Conservation (phyloP, 345 rosid genomes). For the Salix purpurea region DNA sequence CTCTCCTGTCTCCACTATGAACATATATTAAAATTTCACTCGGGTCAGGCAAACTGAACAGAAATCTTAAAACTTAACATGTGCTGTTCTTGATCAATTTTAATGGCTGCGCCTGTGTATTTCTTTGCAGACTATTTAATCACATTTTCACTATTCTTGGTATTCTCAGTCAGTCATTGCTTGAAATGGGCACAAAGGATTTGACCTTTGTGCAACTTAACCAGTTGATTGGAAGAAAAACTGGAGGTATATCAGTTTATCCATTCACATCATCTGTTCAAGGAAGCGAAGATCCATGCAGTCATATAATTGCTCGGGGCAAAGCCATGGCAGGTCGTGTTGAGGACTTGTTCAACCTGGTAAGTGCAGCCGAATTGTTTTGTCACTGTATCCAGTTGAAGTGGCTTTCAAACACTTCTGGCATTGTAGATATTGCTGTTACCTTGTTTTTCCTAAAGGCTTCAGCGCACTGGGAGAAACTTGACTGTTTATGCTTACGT, state of each 20-base stretch:
- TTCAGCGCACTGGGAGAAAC: neutral
- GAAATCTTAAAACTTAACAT: neutral
- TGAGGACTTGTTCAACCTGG: conserved; percentile 89
- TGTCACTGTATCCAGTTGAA: neutral
- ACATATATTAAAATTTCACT: neutral
- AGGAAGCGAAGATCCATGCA: conserved; percentile 72
- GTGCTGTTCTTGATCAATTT: neutral
- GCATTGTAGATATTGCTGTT: neutral
- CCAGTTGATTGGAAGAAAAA: conserved; percentile 97
- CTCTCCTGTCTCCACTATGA: neutral
- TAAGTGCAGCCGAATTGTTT: conserved; percentile 23
- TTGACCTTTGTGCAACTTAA: conserved; percentile 89
- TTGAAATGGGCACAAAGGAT: conserved; percentile 98
- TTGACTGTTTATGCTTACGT: neutral
- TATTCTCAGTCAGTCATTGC: conserved; percentile 68
- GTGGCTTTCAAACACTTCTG: neutral
- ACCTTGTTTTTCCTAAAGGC: neutral
- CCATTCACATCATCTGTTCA: conserved; percentile 83
- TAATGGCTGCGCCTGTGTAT: too few relatives aligned
- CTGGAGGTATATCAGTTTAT: conserved; percentile 94
- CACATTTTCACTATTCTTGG: neutral
- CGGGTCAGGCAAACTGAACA: neutral
- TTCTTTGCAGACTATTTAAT: neutral
- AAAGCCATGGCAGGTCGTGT: conserved; percentile 92
- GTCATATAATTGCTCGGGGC: conserved; percentile 83